Base-by-base conservation (phyloP, 2,329 filamentous ascomycete genomes). In the Aspergillus cejpii region DNA sequence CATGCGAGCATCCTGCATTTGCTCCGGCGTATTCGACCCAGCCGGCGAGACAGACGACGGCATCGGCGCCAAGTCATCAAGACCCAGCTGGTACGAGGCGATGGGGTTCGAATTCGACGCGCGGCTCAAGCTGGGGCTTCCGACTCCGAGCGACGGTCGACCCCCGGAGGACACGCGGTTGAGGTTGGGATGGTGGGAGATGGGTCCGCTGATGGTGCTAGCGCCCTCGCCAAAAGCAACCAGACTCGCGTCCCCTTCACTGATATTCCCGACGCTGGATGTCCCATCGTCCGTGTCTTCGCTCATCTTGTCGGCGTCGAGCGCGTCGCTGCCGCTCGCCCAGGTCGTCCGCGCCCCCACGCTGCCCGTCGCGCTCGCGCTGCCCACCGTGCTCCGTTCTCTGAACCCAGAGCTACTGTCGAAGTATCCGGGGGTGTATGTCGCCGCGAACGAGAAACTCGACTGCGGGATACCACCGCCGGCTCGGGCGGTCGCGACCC, bases 201-300 rank as follows among this genome's bases (percentile, higher is more conserved):
- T 85, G 29, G 87, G 87, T 0, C 88, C 88, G 48, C 83, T 87
- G 45, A 90, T 83, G 4, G 88, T 88, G 64, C 85, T 88, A 7
- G 91, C 90, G 26, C 90, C 91, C 65, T 96, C 90, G 39, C 91
- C 91, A 56, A 96, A 96, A 0, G 85, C 91, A 7, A 96, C 91
- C 5, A 96, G 75, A 51, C 85, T 91, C 2, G 84, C 87, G 41
- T 82, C 83, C 6, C 83, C 85, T 58, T 94, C 88, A 57, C 86
- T 91, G 76, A 92, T 84, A 47, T 85, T 86, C 53, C 87, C 85
- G 40, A 83, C 79, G 50, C 80, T 82, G 21, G 81, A 81, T 6
- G 74, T 73, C 4, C 68, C 76, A 31, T 77, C 80, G 42, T 79
- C 85, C 65, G 85, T 79, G 60, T 87, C 85, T 51, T 83, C 82